Evolutionary conservation across 805 yeast species (phyloP).

Genomic region (Maudiozyma turicensis): DNA sequence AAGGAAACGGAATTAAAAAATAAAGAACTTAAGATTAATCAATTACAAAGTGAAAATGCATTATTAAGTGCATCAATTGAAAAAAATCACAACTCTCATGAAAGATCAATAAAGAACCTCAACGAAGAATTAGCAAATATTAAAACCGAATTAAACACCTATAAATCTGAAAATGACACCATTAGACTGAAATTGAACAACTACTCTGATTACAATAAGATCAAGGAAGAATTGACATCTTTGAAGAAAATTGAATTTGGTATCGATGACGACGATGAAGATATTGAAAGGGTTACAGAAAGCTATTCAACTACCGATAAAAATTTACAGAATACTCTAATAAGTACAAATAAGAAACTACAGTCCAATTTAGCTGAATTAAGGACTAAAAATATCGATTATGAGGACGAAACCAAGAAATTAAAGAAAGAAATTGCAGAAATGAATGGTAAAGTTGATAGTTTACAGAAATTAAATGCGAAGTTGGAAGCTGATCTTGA

Average conservation of each 20-base stretch:
- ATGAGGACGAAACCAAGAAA: constrained; percentile 32
- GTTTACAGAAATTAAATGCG: constrained; percentile 39
- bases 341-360: constrained; percentile 62
- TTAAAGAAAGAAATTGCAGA: constrained; percentile 33
- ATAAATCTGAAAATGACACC: constrained; percentile 39
- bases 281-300: constrained; percentile 24
- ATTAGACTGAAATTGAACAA: constrained; percentile 41
- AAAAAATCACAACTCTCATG: constrained; percentile 15
- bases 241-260: constrained; percentile 73
- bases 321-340: constrained; percentile 46
- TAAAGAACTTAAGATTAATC: constrained; percentile 37
- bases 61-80: constrained; percentile 27
- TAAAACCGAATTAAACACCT: constrained; percentile 38
- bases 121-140: constrained; percentile 31
- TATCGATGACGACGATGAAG: constrained; percentile 24
- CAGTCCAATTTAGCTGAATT: constrained; percentile 58
- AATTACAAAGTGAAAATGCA: constrained; percentile 62
- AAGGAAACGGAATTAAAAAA: constrained; percentile 33
- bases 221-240: constrained; percentile 66
- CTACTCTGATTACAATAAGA: constrained; percentile 66
- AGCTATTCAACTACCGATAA: constrained; percentile 13
- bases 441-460: constrained; percentile 32
- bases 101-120: constrained; percentile 12
- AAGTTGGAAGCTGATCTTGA: constrained; percentile 70
- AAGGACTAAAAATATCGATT: constrained; percentile 48